A percentile compares a stretch with the other conserved stretches of the same genome.
phyloP scores from a whole-genome alignment of 2,329 filamentous ascomycete genomes.

The Cladosporium oxysporum region DNA sequence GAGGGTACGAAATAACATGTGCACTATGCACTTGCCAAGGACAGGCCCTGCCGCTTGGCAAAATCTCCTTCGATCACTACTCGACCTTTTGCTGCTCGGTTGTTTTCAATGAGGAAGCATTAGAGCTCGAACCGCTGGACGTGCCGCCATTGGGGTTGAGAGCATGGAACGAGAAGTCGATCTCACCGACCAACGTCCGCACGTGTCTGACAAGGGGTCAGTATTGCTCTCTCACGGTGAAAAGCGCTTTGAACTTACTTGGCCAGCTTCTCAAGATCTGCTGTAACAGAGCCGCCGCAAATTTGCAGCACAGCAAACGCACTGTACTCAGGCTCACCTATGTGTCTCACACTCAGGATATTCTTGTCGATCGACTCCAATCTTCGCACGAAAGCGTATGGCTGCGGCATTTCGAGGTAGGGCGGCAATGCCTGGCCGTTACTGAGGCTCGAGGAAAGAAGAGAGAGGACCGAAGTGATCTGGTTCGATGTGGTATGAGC shows the following conservation, averaged over 20 bases:
- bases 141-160: slow-evolving; percentile 40
- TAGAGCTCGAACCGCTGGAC: slow-evolving; percentile 5
- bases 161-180: slow-evolving; percentile 69
- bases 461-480: slow-evolving; percentile 66
- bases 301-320: slow-evolving; percentile 75
- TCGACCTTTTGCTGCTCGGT: slow-evolving; percentile 1
- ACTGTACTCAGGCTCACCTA: slow-evolving; percentile 65
- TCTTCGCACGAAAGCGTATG: slow-evolving; percentile 59
- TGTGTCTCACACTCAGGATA: slow-evolving; percentile 62
- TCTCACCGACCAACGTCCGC: slow-evolving; percentile 66
- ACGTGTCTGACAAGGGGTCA: slow-evolving; percentile 45
- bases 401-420: slow-evolving; percentile 64
- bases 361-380: slow-evolving; percentile 60
- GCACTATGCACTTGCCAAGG: not conserved
- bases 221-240: slow-evolving; percentile 19
- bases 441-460: slow-evolving; percentile 67
- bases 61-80: not conserved
- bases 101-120: slow-evolving; percentile 6
- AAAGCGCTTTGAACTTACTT: slow-evolving; percentile 22
- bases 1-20: not conserved
- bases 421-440: slow-evolving; percentile 70
- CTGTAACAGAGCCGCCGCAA: slow-evolving; percentile 66
- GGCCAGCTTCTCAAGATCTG: slow-evolving; percentile 66
- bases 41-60: not conserved
- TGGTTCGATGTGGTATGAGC: slow-evolving; percentile 64